A percentile compares a stretch with the other conserved stretches of the same genome.
Evolutionary conservation across 768 basidiomycete species (phyloP).

Genomic region (Crucibulum laeve): DNA sequence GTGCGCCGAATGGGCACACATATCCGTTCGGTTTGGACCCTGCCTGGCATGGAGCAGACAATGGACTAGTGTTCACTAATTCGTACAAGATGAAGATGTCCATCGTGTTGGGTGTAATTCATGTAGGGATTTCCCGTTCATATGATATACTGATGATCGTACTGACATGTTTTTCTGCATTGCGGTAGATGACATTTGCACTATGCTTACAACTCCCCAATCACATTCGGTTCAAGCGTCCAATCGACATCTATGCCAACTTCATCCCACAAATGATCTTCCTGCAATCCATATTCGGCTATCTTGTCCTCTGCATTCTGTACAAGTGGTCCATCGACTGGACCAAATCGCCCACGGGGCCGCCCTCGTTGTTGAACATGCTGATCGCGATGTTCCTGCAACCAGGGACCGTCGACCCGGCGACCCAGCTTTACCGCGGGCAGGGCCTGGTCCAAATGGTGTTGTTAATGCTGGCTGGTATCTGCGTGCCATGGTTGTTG

Average conservation of each 20-base stretch:
- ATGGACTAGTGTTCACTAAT: constrained; percentile 90
- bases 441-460: constrained; percentile 83
- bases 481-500: constrained; percentile 96
- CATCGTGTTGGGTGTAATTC: constrained; percentile 91
- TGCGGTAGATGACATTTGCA: constrained; percentile 97
- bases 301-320: constrained; percentile 88
- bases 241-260: constrained; percentile 85
- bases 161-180: constrained; percentile 8
- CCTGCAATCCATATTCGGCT: constrained; percentile 96
- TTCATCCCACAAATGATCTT: constrained; percentile 98
- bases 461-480: constrained; percentile 68
- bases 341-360: constrained; percentile 59
- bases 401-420: constrained; percentile 73
- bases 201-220: constrained; percentile 95
- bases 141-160: not conserved
- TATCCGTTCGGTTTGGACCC: constrained; percentile 96
- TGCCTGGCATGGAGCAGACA: constrained; percentile 91
- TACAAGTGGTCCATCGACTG: constrained; percentile 98
- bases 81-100: constrained; percentile 99
- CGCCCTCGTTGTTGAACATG: constrained; percentile 93
- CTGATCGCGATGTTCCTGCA: constrained; percentile 94
- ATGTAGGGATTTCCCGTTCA: constrained; percentile 60
- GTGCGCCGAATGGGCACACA: constrained; percentile 50
- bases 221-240: constrained; percentile 89
- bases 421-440: constrained; percentile 75